phyloP scores from a whole-genome alignment of 140 eudicot species.

The Ambrosia hybrid region DNA sequence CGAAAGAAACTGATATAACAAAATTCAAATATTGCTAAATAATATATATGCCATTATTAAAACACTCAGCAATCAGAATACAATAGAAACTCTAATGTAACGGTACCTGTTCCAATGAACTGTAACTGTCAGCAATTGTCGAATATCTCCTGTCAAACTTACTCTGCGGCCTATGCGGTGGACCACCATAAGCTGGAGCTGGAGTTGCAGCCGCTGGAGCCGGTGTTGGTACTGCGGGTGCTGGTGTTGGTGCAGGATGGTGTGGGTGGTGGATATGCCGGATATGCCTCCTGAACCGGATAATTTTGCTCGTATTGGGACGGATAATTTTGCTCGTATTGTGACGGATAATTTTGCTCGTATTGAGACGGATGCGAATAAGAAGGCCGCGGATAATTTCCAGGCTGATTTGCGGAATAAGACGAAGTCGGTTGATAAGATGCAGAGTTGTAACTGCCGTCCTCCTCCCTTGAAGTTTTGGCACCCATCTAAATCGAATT shows the following conservation, averaged over 20 bases:
- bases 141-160: conserved; percentile 80
- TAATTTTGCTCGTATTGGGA: conserved; percentile 34
- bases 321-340: too few species aligned
- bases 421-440: conserved; percentile 45
- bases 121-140: conserved; percentile 79
- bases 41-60: too few species aligned
- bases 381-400: conserved; percentile 37
- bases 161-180: conserved; percentile 47
- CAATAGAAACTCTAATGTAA: not conserved
- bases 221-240: conserved; percentile 27
- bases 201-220: conserved; percentile 17
- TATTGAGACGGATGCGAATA: conserved; percentile 37
- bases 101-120: conserved; percentile 76
- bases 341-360: conserved; percentile 34
- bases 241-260: conserved; percentile 27
- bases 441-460: conserved; percentile 40
- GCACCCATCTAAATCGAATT: conserved; percentile 54
- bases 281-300: conserved; percentile 59
- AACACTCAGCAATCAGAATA: too few species aligned
- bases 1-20: not conserved
- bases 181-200: conserved; percentile 34
- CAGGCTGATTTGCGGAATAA: conserved; percentile 43
- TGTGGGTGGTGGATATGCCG: conserved; percentile 42
- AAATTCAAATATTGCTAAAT: conserved; percentile 4
- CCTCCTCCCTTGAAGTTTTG: conserved; percentile 58